Evolutionary conservation across 129 eudicot genomes (phyloP), one percentile per base, ranked within the genome.

Genomic region (Deinandra increscens): DNA sequence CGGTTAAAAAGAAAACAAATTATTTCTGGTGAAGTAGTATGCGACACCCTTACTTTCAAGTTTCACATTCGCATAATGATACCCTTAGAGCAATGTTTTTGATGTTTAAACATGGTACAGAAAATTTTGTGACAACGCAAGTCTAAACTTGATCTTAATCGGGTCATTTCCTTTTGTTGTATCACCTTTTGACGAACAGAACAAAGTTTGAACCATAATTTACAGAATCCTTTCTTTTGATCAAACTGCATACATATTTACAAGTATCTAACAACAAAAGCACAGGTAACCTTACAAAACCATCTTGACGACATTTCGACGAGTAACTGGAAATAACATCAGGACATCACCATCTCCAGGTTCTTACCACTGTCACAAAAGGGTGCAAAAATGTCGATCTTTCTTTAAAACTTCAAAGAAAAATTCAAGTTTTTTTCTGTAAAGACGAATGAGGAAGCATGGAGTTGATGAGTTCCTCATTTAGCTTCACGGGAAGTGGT

Each of bases 401-500:
- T 48, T 48, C 54, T 48, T 43, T 15, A 49, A 61, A 17, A 23
- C 43, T 7, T 39, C 5, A 45, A 49, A 17, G 9, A 43, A 15
- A 49, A 18, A 15, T 17, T 72, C 80, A 81, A 22, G 89, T 54
- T 69, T 84, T 86, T 55, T 84, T 86, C 62, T 70, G 85, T 81
- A 86, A 60, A 17, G 86, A 75, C 39, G 92, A 44, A 60, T 75
- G 84, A 3, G 91, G 88, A 55, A 91, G 94, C 77, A 91, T 81
- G 68, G 87, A 73, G 72, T 53, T 82, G 18, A 83, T 83, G 44
- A 91, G 94, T 45, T 91, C 95, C 70, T 88, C 97, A 11, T 91
- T 86, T 60, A 91, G 85, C 87, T 86, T 91, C 71, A 88, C 97
- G 0, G 96, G 97, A 45, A 91, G 82, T 0, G 97, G 97, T 53